phyloP scores from a whole-genome alignment of 23 red algal genomes.

The Cyanidiococcus yangmingshanensis region DNA sequence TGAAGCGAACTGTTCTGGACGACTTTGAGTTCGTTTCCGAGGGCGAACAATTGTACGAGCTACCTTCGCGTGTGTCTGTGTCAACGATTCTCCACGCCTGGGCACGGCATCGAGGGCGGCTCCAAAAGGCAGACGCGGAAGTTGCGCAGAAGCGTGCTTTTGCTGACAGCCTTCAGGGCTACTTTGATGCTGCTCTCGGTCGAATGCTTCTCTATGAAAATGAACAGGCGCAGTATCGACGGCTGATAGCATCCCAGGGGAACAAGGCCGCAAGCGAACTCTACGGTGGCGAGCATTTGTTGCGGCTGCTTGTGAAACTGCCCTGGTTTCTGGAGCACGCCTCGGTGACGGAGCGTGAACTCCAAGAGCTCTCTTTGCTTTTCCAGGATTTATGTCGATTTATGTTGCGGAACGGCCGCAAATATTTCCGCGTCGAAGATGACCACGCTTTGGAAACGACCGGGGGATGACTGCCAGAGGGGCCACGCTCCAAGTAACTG shows the following conservation, averaged over 20 bases:
- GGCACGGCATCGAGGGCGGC: constrained; percentile 20
- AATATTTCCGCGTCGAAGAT: background rate
- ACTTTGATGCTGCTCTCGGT: constrained; percentile 59
- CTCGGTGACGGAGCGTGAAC: background rate
- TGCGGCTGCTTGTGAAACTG: constrained; percentile 73
- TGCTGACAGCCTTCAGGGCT: constrained; percentile 43
- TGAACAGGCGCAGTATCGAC: constrained; percentile 68
- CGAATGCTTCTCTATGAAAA: constrained; percentile 80
- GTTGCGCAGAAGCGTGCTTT: constrained; percentile 28
- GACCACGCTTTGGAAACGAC: background rate
- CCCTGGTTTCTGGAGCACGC: constrained; percentile 39
- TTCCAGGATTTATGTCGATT: constrained; percentile 1
- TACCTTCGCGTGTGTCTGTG: constrained; percentile 64
- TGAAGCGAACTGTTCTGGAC: constrained; percentile 71
- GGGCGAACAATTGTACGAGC: constrained; percentile 36
- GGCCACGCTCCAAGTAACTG: no score
- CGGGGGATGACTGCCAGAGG: no score
- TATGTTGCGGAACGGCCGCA: background rate
- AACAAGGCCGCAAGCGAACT: constrained; percentile 34
- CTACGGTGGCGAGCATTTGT: constrained; percentile 87
- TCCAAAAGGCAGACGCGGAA: constrained; percentile 8
- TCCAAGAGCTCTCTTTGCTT: background rate
- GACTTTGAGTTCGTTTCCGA: constrained; percentile 87
- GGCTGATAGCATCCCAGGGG: background rate
- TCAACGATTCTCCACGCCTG: constrained; percentile 52